phyloP scores from a whole-genome alignment of 768 basidiomycete species.

The Tylopilus subfusipes region DNA sequence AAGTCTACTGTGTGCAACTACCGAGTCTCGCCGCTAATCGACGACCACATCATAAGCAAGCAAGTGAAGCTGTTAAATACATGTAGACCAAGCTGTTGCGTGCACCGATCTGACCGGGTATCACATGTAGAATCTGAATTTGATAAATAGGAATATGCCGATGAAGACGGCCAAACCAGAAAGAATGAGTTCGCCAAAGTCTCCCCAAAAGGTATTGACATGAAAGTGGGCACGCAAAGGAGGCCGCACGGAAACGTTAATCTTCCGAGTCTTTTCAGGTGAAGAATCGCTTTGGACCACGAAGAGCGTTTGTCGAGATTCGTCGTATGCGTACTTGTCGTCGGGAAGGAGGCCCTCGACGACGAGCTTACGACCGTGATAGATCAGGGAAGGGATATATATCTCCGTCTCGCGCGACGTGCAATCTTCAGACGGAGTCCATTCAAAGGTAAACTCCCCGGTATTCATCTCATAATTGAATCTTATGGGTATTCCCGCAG shows the following conservation, averaged over 20 bases:
- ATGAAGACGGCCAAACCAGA: slow-evolving; percentile 33
- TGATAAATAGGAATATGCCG: slow-evolving; percentile 30
- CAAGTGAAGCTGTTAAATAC: not conserved
- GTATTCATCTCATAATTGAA: slow-evolving; percentile 79
- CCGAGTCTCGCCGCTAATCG: not conserved
- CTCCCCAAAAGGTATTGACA: slow-evolving; percentile 66
- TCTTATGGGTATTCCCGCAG: slow-evolving; percentile 73
- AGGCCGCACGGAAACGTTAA: slow-evolving; percentile 56
- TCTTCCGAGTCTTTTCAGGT: slow-evolving; percentile 45
- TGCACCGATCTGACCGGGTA: slow-evolving; percentile 1
- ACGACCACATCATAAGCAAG: not conserved
- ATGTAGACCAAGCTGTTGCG: not conserved
- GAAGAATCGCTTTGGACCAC: slow-evolving; percentile 45
- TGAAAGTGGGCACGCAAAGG: slow-evolving; percentile 47
- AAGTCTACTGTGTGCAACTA: not conserved
- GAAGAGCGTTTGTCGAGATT: slow-evolving; percentile 69
- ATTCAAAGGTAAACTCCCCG: slow-evolving; percentile 62
- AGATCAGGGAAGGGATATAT: slow-evolving; percentile 65
- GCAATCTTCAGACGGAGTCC: slow-evolving; percentile 37
- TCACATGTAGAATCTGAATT: slow-evolving; percentile 26
- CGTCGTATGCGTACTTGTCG: slow-evolving; percentile 59
- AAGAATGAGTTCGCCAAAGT: slow-evolving; percentile 39
- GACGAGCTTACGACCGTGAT: slow-evolving; percentile 52
- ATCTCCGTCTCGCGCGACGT: slow-evolving; percentile 74
- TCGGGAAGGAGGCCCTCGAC: slow-evolving; percentile 52